Evolutionary conservation across 2,329 filamentous ascomycete genomes (phyloP).

Genomic region (Leptographium radiaticola): DNA sequence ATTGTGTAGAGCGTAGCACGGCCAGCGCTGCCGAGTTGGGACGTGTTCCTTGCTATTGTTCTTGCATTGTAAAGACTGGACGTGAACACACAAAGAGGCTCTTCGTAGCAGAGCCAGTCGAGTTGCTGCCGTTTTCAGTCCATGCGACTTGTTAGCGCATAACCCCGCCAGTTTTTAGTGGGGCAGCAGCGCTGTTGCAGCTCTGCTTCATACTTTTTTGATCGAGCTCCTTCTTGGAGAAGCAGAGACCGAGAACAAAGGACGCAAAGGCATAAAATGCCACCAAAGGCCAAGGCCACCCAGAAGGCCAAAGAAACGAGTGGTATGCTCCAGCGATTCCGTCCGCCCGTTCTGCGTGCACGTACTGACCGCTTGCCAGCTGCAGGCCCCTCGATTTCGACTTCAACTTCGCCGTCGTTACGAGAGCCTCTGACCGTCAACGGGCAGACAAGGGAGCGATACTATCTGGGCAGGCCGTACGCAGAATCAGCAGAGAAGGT

Average conservation of each 20-base stretch:
- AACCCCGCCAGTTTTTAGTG: not conserved
- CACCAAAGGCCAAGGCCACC: slow-evolving; percentile 19
- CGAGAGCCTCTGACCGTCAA: slow-evolving; percentile 29
- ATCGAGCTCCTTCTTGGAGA: not conserved
- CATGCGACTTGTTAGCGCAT: not conserved
- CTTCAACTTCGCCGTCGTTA: slow-evolving; percentile 15
- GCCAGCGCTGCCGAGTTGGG: too few relatives aligned
- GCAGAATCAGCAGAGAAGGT: slow-evolving; percentile 29
- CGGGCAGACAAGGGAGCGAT: slow-evolving; percentile 33
- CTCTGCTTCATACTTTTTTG: not conserved
- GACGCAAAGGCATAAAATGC: slow-evolving; percentile 15
- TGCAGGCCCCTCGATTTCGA: slow-evolving; percentile 3
- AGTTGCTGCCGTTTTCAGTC: not conserved
- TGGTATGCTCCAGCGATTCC: slow-evolving; percentile 5
- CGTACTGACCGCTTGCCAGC: not conserved
- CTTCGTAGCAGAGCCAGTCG: not conserved
- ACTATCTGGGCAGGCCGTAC: slow-evolving; percentile 37
- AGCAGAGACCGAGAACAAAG: not conserved
- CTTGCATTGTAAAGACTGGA: not conserved
- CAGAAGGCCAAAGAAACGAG: slow-evolving; percentile 17
- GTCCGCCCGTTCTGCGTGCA: not conserved
- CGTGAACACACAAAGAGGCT: not conserved
- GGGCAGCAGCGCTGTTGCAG: not conserved
- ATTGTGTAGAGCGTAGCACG: too few relatives aligned
- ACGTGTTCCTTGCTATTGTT: not conserved